A percentile compares a stretch with the other conserved stretches of the same genome.
Conservation (phyloP, 805 yeast species). For the Cyberlindnera maritima region DNA sequence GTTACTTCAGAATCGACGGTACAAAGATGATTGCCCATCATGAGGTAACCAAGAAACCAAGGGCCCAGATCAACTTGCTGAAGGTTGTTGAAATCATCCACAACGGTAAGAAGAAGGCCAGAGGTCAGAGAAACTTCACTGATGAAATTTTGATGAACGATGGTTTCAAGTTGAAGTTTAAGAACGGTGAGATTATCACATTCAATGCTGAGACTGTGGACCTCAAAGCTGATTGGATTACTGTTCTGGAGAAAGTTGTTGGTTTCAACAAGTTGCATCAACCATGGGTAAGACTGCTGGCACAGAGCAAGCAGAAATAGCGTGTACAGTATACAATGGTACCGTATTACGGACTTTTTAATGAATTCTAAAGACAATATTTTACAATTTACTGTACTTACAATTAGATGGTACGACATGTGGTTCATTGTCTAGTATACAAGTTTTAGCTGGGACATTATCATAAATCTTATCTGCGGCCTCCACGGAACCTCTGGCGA, state of each 20-base stretch:
- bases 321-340: not conserved
- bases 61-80: conserved; percentile 72
- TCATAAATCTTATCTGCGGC: conserved; percentile 12
- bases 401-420: not conserved
- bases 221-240: conserved; percentile 67
- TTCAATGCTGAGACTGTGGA: conserved; percentile 76
- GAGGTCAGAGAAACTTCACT: conserved; percentile 55
- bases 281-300: conserved; percentile 55
- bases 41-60: conserved; percentile 61
- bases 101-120: conserved; percentile 32
- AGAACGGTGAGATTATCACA: conserved; percentile 77
- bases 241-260: conserved; percentile 52
- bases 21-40: conserved; percentile 73
- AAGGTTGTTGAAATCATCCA: conserved; percentile 49
- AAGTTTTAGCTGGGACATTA: not conserved
- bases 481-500: conserved; percentile 17
- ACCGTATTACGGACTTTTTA: not conserved
- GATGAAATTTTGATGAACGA: conserved; percentile 68
- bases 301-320: conserved; percentile 13
- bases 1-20: conserved; percentile 74
- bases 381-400: too few species aligned
- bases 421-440: not conserved
- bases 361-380: conserved; percentile 4
- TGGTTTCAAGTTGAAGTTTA: conserved; percentile 71
- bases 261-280: conserved; percentile 55